A percentile compares a stretch with the other conserved stretches of the same genome.
phyloP scores from a whole-genome alignment of 2,329 filamentous ascomycete species.

The Trichophyton rubrum region DNA sequence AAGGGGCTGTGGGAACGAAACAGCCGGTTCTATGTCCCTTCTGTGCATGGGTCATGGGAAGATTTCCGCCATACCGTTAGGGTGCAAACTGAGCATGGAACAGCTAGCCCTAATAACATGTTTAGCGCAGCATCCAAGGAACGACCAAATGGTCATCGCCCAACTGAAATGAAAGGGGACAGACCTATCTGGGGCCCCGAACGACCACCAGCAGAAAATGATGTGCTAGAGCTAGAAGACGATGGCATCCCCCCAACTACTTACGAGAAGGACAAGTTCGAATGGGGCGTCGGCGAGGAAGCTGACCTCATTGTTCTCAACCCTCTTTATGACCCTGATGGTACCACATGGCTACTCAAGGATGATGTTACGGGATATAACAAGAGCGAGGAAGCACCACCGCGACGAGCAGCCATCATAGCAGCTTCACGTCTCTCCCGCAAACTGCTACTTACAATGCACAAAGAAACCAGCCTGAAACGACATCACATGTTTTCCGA shows the following conservation, averaged over 20 bases:
- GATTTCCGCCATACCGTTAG: slow-evolving; percentile 67
- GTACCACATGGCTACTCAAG: slow-evolving; percentile 69
- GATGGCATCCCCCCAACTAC: slow-evolving; percentile 59
- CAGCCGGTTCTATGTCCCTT: slow-evolving; percentile 63
- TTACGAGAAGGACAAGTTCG: slow-evolving; percentile 67
- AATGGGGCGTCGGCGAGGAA: slow-evolving; percentile 81
- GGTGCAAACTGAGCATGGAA: slow-evolving; percentile 60
- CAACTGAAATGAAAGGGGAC: slow-evolving; percentile 32
- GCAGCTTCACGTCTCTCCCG: slow-evolving; percentile 74
- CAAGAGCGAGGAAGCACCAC: slow-evolving; percentile 45
- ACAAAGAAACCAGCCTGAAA: slow-evolving; percentile 70
- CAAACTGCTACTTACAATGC: slow-evolving; percentile 72
- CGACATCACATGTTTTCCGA: slow-evolving; percentile 89
- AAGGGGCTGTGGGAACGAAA: slow-evolving; percentile 75
- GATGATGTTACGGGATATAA: slow-evolving; percentile 82
- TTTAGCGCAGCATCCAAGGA: slow-evolving; percentile 42
- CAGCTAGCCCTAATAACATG: slow-evolving; percentile 52
- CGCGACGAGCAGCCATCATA: slow-evolving; percentile 76
- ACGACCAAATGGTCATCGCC: slow-evolving; percentile 6
- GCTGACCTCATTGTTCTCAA: slow-evolving; percentile 87
- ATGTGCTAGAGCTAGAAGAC: slow-evolving; percentile 61
- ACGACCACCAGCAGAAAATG: slow-evolving; percentile 52
- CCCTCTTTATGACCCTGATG: slow-evolving; percentile 79
- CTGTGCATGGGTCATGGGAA: slow-evolving; percentile 64
- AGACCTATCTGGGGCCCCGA: slow-evolving; percentile 74